Evolutionary conservation across 371 early-diverging fungal genomes (phyloP), one percentile per base, ranked within the genome.

Genomic region (Zychaea mexicana): DNA sequence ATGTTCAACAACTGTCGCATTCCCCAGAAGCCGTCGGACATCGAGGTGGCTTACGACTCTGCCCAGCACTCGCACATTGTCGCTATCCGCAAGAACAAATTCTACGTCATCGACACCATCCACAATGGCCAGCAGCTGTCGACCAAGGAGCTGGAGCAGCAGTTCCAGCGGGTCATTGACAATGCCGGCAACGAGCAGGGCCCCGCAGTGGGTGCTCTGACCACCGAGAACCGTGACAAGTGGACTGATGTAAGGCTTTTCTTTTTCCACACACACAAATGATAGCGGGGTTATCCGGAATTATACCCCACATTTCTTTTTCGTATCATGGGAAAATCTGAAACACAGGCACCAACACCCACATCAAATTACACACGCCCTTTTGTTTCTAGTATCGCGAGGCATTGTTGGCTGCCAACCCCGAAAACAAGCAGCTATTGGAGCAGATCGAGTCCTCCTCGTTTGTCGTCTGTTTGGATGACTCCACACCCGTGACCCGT

Each of bases 1-100:
- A 91, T 98, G 94, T 98, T 98, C 87, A 96, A 98, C 75, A 90
- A 96, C 49, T 93, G 93, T 79, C 93, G 98, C 68, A 88, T 96
- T 62, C 96, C 98, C 52, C 74, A 77, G 63, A 89, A 89, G 75
- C 95, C 95, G 4, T 84, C 89, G 19, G 98, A 98, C 71, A 71
- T 82, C 59, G 92, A 91, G 52, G 82, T 80, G 17, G 81, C 83
- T 8, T 90, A 85, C 62, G 94, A 95, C 61, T 94, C 96, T 52
- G 64, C 73, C 21, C 73, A 79, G 65, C 89, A 96, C 85, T 82
- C 89, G 62, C 94, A 95, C 70, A 85, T 98, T 22, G 85, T 91
- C 19, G 97, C 94, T 30, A 86, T 92, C 32, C 88, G 97, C 66
- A 90, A 95, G 70, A 96, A 95, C 86, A 90, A 94, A 75, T 96